Conservation (phyloP, 352 stramenopile genomes). For the Phytophthora pseudosyringae region DNA sequence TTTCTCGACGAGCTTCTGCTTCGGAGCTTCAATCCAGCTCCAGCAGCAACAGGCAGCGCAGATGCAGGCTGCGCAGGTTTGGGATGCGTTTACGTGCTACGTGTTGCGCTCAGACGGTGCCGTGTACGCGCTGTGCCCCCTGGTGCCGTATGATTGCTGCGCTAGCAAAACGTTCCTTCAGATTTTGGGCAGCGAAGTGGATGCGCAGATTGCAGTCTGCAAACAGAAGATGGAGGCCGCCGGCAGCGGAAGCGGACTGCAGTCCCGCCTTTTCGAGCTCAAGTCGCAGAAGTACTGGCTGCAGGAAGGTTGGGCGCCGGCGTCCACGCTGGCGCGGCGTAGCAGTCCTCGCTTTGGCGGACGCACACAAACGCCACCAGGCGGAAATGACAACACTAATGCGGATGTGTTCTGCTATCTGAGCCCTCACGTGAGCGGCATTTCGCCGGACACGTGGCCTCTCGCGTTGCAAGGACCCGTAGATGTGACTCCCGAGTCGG, state of each 20-base stretch:
- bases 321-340: constrained; percentile 4
- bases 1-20: constrained; percentile 60
- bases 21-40: constrained; percentile 51
- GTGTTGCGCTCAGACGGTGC: constrained; percentile 74
- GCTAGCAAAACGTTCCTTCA: constrained; percentile 50
- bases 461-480: constrained; percentile 75
- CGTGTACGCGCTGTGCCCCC: constrained; percentile 71
- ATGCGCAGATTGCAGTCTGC: constrained; percentile 59
- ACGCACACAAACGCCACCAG: constrained; percentile 4
- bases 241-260: constrained; percentile 25
- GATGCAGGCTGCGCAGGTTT: constrained; percentile 37
- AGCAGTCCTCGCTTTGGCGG: constrained; percentile 22
- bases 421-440: constrained; percentile 69
- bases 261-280: constrained; percentile 57
- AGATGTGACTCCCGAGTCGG: constrained; percentile 59
- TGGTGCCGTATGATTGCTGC: constrained; percentile 72
- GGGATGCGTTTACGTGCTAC: constrained; percentile 83
- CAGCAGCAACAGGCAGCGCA: constrained; percentile 29
- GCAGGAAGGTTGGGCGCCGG: constrained; percentile 63
- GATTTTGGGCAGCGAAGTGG: constrained; percentile 64
- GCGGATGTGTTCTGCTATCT: constrained; percentile 48
- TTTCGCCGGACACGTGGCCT: constrained; percentile 78
- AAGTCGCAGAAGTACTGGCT: constrained; percentile 90
- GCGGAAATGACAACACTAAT: constrained; percentile 13
- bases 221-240: constrained; percentile 47